Evolutionary conservation across 2,329 filamentous ascomycete genomes (phyloP), one percentile per base, ranked within the genome.

Genomic region (Ustulina deusta): DNA sequence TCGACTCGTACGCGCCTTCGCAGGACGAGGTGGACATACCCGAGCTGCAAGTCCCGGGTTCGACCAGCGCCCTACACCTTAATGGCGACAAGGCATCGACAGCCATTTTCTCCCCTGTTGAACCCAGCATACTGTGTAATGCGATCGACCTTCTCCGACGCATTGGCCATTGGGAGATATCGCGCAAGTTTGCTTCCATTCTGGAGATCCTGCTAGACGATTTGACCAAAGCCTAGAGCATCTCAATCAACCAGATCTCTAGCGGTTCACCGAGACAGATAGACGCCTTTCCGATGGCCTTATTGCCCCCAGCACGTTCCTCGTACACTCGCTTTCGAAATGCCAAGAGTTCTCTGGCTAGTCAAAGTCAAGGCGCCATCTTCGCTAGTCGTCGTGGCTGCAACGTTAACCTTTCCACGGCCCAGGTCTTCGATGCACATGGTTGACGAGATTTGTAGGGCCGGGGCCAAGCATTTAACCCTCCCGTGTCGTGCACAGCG

Each of bases 161-260:
- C 27, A 69, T 69, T 36, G 66, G 66, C 15, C 66, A 69, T 32
- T 69, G 66, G 66, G 66, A 69, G 54, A 69, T 69, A 48, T 69
- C 66, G 15, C 66, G 66, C 62, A 69, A 66, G 20, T 69, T 69
- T 51, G 66, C 66, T 49, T 69, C 62, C 32, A 69, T 69, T 51
- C 20, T 69, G 46, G 62, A 69, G 38, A 69, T 65, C 42, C 46
- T 69, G 3, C 66, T 69, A 4, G 66, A 69, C 27, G 66, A 69
- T 32, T 42, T 69, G 46, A 66, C 66, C 10, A 65, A 59, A 22
- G 38, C 66, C 52, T 69, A 54, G n/a, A n/a, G 17, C 29, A 10
- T 57, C 5, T 7, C n/a, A 36, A 17, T 60, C 15, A 42, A 27
- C 25, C 9, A 46, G 52, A 2, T 6, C 3, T 40, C 15, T 11